phyloP scores from a whole-genome alignment of 192 early-diverging fungal genomes.

The Pilobolus umbonatus region DNA sequence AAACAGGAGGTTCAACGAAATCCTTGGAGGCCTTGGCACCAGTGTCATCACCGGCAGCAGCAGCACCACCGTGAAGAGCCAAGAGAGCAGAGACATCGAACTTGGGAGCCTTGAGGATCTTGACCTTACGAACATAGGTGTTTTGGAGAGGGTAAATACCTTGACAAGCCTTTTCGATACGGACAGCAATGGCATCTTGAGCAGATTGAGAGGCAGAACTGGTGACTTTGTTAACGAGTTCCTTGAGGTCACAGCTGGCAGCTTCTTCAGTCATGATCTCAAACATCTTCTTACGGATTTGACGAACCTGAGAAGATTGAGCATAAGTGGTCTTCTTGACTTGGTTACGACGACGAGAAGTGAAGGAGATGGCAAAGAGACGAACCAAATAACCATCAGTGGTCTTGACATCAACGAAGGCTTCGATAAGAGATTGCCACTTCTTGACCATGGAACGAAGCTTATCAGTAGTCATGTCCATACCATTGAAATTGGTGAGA shows the following conservation, averaged over 20 bases:
- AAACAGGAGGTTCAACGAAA: slow-evolving; percentile 83
- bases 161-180: slow-evolving; percentile 96
- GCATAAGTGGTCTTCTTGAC: slow-evolving; percentile 98
- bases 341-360: slow-evolving; percentile 90
- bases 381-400: slow-evolving; percentile 99
- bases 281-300: slow-evolving; percentile 99
- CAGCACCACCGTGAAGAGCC: slow-evolving; percentile 90
- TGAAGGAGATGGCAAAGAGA: slow-evolving; percentile 97
- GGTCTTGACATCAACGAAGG: slow-evolving; percentile 98
- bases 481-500: slow-evolving; percentile 99
- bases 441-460: slow-evolving; percentile 99
- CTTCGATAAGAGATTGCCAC: slow-evolving; percentile 98
- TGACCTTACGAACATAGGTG: slow-evolving; percentile 95
- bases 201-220: slow-evolving; percentile 43
- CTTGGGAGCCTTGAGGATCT: slow-evolving; percentile 98
- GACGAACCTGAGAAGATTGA: slow-evolving; percentile 91
- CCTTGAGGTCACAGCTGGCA: slow-evolving; percentile 84
- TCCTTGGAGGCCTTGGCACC: slow-evolving; percentile 66
- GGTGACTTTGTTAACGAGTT: slow-evolving; percentile 93
- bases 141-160: slow-evolving; percentile 98
- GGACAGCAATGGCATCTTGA: slow-evolving; percentile 90
- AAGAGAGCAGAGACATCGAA: slow-evolving; percentile 94
- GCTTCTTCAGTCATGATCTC: slow-evolving; percentile 93
- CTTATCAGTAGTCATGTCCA: slow-evolving; percentile 99
- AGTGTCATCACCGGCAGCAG: slow-evolving; percentile 76